Evolutionary conservation across 2,329 filamentous ascomycete genomes (phyloP), one percentile per base, ranked within the genome.

Genomic region (Fusarium sp.): DNA sequence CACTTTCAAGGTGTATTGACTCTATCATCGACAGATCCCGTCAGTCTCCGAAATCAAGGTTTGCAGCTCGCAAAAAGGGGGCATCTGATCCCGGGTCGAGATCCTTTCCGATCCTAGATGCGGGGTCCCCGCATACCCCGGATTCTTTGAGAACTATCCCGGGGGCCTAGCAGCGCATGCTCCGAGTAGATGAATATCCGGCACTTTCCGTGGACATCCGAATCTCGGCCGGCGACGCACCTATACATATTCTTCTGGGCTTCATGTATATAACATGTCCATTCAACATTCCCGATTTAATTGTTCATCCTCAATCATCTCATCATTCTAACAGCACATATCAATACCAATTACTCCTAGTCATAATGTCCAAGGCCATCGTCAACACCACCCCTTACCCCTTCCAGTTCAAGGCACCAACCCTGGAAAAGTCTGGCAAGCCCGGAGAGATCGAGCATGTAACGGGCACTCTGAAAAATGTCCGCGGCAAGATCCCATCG

Each of bases 361-460:
- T 45, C 29, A 46, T n/a, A 46, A 72, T 72, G 70, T 71, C 70
- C 39, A 65, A 72, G 60, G 76, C 77, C 7, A 79, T 77, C 33
- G 76, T 79, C 50, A 80, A 80, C 70, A 77, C 70, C 20, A 71
- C 73, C 36, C 73, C 77, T 6, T 81, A 81, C 52, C 80, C 80
- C 17, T 81, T 81, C 75, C 72, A 77, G 11, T 80, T 81, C 57
- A 65, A 76, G 1, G 46, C 60, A 4, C 49, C 60, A 18, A 17
- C 35, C n/a, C 17, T 71, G 7, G 47, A 72, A 36, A 72, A 72
- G 49, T 36, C 57, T 10, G 70, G 64, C 11, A 68, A 72, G 42
- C 45, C 64, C 7, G 68, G 70, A 3, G 57, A 72, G 25, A 68
- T 27, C n/a, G 31, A 59, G 10, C 59, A 72, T 41, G 35, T 71